phyloP scores from a whole-genome alignment of 2,329 filamentous ascomycete genomes.

The Kalmusia sp. region DNA sequence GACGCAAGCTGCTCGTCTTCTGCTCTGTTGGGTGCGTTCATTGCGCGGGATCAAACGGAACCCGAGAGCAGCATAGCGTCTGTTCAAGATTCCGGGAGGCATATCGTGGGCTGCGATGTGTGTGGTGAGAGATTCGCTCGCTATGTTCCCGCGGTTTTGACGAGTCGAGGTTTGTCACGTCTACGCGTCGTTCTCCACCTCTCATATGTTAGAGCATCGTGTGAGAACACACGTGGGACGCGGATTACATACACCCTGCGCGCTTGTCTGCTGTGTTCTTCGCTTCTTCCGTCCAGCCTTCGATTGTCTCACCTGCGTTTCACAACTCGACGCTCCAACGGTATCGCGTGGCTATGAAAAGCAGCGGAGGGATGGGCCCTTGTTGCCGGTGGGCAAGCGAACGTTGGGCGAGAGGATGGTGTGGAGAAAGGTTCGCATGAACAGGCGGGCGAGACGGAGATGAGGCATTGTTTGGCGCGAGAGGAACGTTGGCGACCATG shows the following conservation, averaged over 20 bases:
- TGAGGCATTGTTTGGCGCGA: conserved; percentile 4
- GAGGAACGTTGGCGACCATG: conserved; percentile 1
- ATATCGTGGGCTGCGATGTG: no score
- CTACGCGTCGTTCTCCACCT: no score
- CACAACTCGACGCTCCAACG: conserved; percentile 7
- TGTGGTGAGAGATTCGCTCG: no score
- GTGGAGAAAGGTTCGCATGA: conserved; percentile 14
- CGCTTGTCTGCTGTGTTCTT: conserved; percentile 9
- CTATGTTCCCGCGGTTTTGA: no score
- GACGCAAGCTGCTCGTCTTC: no score
- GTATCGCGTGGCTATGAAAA: conserved; percentile 12
- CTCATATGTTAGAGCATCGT: neutral
- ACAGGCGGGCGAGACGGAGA: conserved; percentile 9
- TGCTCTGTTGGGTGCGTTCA: no score
- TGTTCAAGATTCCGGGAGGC: no score
- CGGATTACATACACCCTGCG: neutral
- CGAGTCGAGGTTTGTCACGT: no score
- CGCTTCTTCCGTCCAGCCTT: conserved; percentile 15
- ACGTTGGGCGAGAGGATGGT: conserved; percentile 14
- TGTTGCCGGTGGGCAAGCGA: conserved; percentile 8
- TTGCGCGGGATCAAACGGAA: no score
- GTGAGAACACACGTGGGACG: neutral
- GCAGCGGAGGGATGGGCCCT: neutral
- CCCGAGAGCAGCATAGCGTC: no score
- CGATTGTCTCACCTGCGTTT: conserved; percentile 15